Conservation (phyloP, 1,284 basidiomycete species). For the Leccinum griseonigrum region DNA sequence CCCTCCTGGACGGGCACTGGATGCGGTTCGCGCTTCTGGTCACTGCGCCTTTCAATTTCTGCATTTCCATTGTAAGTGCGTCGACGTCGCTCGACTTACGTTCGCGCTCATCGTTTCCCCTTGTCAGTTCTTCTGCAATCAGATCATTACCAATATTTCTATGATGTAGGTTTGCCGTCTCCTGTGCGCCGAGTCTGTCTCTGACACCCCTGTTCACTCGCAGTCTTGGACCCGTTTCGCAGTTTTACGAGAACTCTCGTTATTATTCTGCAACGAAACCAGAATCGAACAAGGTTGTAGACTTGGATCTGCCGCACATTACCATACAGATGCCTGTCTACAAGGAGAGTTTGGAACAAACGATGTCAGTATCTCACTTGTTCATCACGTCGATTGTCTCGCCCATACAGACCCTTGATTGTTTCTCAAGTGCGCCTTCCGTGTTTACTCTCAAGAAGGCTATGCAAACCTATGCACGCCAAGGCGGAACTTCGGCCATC, state of each 20-base stretch:
- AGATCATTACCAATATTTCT: slow-evolving; percentile 54
- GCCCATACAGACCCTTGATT: slow-evolving; percentile 55
- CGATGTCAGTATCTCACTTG: slow-evolving; percentile 51
- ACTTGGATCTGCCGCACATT: slow-evolving; percentile 64
- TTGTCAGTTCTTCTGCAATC: slow-evolving; percentile 61
- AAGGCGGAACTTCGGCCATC: slow-evolving; percentile 76
- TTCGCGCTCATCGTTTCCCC: slow-evolving; percentile 36
- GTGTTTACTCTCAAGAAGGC: slow-evolving; percentile 79
- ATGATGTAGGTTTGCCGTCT: slow-evolving; percentile 42
- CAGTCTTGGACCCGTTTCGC: slow-evolving; percentile 70
- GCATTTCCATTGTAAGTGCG: slow-evolving; percentile 64
- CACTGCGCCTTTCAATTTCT: slow-evolving; percentile 69
- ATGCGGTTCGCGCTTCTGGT: slow-evolving; percentile 63
- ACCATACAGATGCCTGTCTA: slow-evolving; percentile 81
- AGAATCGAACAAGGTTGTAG: slow-evolving; percentile 56
- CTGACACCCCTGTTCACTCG: neutral
- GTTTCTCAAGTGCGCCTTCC: slow-evolving; percentile 55
- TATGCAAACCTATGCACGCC: slow-evolving; percentile 83
- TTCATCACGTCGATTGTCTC: slow-evolving; percentile 35
- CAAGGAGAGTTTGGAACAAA: slow-evolving; percentile 70
- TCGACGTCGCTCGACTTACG: neutral
- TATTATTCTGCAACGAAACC: slow-evolving; percentile 68
- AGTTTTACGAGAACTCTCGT: slow-evolving; percentile 70
- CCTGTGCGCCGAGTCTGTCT: neutral
- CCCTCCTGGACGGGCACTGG: slow-evolving; percentile 60